These are phyloP conservation scores for Cercospora beticola DNA, from an alignment of 2,329 filamentous ascomycete species.

Conservation along the genomic window DNA sequence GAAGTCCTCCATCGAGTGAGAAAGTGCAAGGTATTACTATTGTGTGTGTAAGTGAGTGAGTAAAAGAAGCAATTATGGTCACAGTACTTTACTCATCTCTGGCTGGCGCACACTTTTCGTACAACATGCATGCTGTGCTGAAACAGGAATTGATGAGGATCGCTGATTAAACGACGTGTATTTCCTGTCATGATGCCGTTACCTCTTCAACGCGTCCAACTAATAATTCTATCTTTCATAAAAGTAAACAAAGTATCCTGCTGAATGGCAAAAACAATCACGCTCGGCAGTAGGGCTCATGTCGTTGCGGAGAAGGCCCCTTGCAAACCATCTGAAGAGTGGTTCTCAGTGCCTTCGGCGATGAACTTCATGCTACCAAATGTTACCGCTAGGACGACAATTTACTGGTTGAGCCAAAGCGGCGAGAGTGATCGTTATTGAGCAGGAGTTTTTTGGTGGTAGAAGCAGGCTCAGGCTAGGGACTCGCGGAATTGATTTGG, in stretches of 20 bases:
- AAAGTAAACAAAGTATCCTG: background rate
- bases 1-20: background rate
- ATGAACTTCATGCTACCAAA: background rate
- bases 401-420: background rate
- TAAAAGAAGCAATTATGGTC: background rate
- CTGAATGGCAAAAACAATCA: background rate
- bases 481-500: background rate
- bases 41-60: background rate
- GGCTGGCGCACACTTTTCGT: background rate
- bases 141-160: background rate
- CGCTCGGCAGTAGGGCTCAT: background rate
- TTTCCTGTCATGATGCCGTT: too few species aligned
- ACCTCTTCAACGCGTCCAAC: too few species aligned
- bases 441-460: background rate
- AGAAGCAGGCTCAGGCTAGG: background rate
- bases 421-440: background rate
- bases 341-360: background rate
- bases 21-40: background rate
- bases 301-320: too few species aligned
- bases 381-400: background rate
- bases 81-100: background rate
- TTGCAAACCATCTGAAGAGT: too few species aligned
- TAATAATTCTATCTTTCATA: too few species aligned
- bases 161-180: too few species aligned
- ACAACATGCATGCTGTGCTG: background rate